phyloP scores from a whole-genome alignment of 257 asterid genomes.

The Jaltomata sinuosa region DNA sequence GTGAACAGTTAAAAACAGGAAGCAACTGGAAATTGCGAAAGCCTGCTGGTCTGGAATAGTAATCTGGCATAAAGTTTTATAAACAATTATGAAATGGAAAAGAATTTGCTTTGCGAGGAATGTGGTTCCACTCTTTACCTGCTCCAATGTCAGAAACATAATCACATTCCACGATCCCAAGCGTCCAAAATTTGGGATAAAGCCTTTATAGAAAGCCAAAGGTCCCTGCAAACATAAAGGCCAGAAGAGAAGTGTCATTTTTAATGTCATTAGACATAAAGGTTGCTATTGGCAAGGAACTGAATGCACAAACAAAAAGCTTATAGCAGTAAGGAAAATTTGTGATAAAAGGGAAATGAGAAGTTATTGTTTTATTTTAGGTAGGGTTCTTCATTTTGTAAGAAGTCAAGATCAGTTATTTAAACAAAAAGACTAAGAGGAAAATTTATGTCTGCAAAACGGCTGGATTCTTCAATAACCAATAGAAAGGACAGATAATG shows the following conservation, averaged over 20 bases:
- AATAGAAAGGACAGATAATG: slow-evolving; percentile 1
- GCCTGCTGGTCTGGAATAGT: neutral
- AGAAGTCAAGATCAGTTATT: neutral
- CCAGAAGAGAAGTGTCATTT: neutral
- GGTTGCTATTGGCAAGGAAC: neutral
- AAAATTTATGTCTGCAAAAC: neutral
- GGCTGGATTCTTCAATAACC: neutral
- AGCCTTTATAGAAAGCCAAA: slow-evolving; percentile 89
- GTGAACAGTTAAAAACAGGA: neutral
- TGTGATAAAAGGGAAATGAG: neutral
- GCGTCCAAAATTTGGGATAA: slow-evolving; percentile 90
- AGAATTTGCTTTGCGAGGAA: neutral
- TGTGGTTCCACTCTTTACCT: slow-evolving; percentile 33
- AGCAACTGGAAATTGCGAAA: neutral
- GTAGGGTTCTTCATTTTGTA: neutral
- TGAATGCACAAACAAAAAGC: neutral
- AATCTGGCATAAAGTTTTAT: neutral
- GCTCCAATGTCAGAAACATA: slow-evolving; percentile 92
- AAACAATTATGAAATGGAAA: neutral
- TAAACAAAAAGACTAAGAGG: neutral
- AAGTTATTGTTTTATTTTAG: neutral
- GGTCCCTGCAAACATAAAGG: slow-evolving; percentile 57
- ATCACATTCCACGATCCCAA: slow-evolving; percentile 95
- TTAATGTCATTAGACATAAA: neutral
- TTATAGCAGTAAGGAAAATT: neutral